These are phyloP conservation scores for Nannizzia gypsea DNA, from an alignment of 2,329 filamentous ascomycete species.

Conservation along the genomic window DNA sequence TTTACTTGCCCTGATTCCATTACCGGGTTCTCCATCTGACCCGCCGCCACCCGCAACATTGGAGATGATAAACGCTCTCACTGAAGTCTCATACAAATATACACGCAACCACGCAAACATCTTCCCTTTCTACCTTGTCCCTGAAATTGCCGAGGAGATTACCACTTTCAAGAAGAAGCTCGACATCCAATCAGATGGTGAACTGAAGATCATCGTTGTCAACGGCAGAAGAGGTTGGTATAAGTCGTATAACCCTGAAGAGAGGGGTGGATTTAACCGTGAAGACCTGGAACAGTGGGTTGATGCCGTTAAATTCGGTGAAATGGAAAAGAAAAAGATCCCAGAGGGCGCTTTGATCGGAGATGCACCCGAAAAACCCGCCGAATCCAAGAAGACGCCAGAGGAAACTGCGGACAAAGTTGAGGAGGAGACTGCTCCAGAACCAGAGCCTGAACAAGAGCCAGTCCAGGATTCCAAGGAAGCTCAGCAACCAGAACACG, in stretches of 20 bases:
- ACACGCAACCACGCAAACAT: constrained; percentile 52
- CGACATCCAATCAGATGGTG: constrained; percentile 41
- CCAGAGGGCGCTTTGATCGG: constrained; percentile 48
- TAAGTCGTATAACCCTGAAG: constrained; percentile 53
- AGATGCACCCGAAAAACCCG: constrained; percentile 24
- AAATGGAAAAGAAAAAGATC: constrained; percentile 66
- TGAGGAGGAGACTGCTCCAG: constrained; percentile 34
- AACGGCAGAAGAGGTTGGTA: constrained; percentile 83
- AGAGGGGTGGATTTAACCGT: constrained; percentile 39
- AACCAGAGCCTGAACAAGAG: neutral
- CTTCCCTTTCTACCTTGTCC: constrained; percentile 74
- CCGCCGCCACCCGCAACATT: constrained; percentile 32
- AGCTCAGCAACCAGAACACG: constrained; percentile 28
- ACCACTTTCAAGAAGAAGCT: constrained; percentile 49
- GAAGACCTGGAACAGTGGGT: constrained; percentile 71
- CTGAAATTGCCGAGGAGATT: constrained; percentile 48
- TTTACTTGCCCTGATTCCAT: constrained; percentile 60
- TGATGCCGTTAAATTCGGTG: constrained; percentile 80
- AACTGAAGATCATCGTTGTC: constrained; percentile 64
- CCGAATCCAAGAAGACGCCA: constrained; percentile 18
- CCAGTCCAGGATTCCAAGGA: neutral
- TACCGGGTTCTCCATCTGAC: constrained; percentile 40
- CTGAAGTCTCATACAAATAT: constrained; percentile 67
- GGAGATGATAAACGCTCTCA: constrained; percentile 52
- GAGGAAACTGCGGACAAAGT: constrained; percentile 43